phyloP scores from a whole-genome alignment of 768 basidiomycete species.

The Lactarius hatsudake region DNA sequence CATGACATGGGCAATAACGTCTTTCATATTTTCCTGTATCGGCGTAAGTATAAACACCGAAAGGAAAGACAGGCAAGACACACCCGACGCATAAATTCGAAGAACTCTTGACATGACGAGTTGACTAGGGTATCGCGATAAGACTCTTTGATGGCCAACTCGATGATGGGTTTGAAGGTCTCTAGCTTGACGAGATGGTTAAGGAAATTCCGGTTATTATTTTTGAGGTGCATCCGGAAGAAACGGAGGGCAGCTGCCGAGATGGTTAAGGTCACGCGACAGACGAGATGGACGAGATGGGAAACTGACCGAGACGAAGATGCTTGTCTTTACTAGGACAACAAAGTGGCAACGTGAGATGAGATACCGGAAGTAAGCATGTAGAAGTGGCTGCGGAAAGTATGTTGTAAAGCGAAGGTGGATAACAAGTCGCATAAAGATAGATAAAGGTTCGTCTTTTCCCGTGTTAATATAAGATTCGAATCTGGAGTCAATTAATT shows the following conservation, averaged over 20 bases:
- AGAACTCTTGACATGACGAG: constrained; percentile 94
- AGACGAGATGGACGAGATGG: constrained; percentile 25
- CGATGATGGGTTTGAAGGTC: constrained; percentile 76
- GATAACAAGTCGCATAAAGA: constrained; percentile 90
- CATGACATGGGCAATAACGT: constrained; percentile 82
- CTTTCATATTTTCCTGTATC: constrained; percentile 80
- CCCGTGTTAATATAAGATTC: constrained; percentile 57
- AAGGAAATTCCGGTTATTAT: constrained; percentile 74
- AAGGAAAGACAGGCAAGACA: constrained; percentile 29
- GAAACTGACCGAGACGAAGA: constrained; percentile 75
- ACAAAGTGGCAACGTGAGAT: constrained; percentile 67
- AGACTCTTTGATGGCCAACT: constrained; percentile 80
- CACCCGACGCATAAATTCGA: constrained; percentile 88
- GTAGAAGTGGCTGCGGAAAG: constrained; percentile 89
- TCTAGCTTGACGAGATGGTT: constrained; percentile 81
- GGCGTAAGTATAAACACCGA: constrained; percentile 16
- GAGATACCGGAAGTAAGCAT: constrained; percentile 80
- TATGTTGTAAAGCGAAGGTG: constrained; percentile 85
- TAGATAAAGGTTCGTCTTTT: constrained; percentile 78
- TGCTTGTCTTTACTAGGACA: constrained; percentile 88
- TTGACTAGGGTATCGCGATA: constrained; percentile 87
- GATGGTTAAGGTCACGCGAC: constrained; percentile 10
- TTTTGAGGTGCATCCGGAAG: constrained; percentile 80
- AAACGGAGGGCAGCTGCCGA: constrained; percentile 83
- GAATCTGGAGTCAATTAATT: constrained; percentile 41